A percentile compares a stretch with the other conserved stretches of the same genome.
phyloP scores from a whole-genome alignment of 768 basidiomycete genomes.

The Coprinopsis sp. region DNA sequence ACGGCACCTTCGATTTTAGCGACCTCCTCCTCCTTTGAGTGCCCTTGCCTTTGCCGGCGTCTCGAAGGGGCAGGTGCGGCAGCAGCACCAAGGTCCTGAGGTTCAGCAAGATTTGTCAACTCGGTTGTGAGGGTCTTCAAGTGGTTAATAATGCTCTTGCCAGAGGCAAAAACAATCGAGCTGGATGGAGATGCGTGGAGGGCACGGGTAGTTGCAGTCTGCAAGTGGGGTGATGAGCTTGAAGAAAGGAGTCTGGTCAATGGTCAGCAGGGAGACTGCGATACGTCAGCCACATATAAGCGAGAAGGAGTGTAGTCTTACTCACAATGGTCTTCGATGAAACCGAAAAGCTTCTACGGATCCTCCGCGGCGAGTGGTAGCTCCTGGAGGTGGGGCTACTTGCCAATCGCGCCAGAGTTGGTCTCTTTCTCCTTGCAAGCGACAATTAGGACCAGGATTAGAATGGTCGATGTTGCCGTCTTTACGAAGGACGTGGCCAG shows the following conservation, averaged over 20 bases:
- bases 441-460: slow-evolving; percentile 83
- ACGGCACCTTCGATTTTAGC: no score
- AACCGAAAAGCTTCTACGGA: slow-evolving; percentile 75
- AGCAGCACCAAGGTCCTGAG: slow-evolving; percentile 64
- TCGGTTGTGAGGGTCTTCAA: slow-evolving; percentile 67
- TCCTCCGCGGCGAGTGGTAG: slow-evolving; percentile 83
- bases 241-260: slow-evolving; percentile 61
- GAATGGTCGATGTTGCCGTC: slow-evolving; percentile 80
- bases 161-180: slow-evolving; percentile 73
- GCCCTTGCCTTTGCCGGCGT: slow-evolving; percentile 66
- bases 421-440: slow-evolving; percentile 84
- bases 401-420: slow-evolving; percentile 69
- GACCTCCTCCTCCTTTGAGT: slow-evolving; percentile 83
- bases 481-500: slow-evolving; percentile 87
- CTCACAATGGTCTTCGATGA: slow-evolving; percentile 84
- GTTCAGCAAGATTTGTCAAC: slow-evolving; percentile 57
- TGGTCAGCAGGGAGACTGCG: slow-evolving; percentile 76
- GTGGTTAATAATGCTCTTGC: slow-evolving; percentile 69
- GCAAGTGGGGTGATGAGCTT: slow-evolving; percentile 71
- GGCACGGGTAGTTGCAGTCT: slow-evolving; percentile 63
- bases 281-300: neutral
- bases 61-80: slow-evolving; percentile 32
- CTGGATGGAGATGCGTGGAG: slow-evolving; percentile 70
- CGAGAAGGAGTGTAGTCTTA: slow-evolving; percentile 16
- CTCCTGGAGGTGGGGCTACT: slow-evolving; percentile 81